phyloP scores from a whole-genome alignment of 805 yeast genomes.

The Suhomyces vadensis region DNA sequence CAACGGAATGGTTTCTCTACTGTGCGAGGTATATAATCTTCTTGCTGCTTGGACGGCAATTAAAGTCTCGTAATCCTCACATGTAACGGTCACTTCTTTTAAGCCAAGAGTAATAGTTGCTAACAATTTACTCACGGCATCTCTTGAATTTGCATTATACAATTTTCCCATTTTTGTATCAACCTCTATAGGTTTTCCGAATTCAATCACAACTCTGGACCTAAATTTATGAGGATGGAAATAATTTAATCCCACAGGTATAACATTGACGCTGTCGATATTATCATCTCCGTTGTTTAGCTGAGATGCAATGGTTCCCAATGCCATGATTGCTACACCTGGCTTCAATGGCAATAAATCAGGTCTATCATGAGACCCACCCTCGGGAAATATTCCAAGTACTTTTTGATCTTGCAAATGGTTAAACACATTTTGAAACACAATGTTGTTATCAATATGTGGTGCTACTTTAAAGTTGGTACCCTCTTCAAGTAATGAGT shows the following conservation, averaged over 20 bases:
- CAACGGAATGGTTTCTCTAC: slow-evolving; percentile 37
- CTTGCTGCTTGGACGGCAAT: slow-evolving; percentile 45
- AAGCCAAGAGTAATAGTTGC: slow-evolving; percentile 33
- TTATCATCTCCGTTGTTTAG: slow-evolving; percentile 19
- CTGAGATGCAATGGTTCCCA: slow-evolving; percentile 38
- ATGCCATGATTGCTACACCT: slow-evolving; percentile 47
- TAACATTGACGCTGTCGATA: slow-evolving; percentile 25
- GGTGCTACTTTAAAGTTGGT: slow-evolving; percentile 38
- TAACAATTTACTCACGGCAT: slow-evolving; percentile 29
- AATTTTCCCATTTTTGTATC: slow-evolving; percentile 27
- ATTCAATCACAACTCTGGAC: slow-evolving; percentile 43
- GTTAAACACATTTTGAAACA: slow-evolving; percentile 39
- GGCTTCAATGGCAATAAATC: slow-evolving; percentile 45
- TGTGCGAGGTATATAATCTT: slow-evolving; percentile 37
- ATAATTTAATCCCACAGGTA: slow-evolving; percentile 45
- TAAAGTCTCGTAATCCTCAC: slow-evolving; percentile 44
- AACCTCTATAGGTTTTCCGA: slow-evolving; percentile 42
- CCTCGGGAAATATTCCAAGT: slow-evolving; percentile 46
- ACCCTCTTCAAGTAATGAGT: slow-evolving; percentile 24
- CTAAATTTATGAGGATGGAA: slow-evolving; percentile 45
- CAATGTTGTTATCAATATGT: slow-evolving; percentile 38
- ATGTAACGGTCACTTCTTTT: slow-evolving; percentile 42
- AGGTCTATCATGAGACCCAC: slow-evolving; percentile 46
- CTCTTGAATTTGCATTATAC: slow-evolving; percentile 29
- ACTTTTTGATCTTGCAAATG: slow-evolving; percentile 35